phyloP scores from a whole-genome alignment of 2,329 filamentous ascomycete genomes.

The Penicillium nordicum region DNA sequence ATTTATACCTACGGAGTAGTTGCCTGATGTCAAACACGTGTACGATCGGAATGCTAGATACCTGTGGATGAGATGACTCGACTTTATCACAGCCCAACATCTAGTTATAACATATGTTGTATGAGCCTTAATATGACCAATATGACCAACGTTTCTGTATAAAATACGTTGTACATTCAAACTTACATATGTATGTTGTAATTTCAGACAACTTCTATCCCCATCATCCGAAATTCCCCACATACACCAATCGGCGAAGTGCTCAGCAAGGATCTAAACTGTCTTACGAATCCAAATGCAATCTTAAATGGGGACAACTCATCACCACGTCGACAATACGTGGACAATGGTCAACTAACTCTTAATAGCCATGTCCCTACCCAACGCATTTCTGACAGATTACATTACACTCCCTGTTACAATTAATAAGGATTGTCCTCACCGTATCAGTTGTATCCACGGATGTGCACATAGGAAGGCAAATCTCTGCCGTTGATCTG shows the following conservation, averaged over 20 bases:
- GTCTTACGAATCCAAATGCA: conserved; percentile 13
- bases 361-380: background rate
- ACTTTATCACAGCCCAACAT: background rate
- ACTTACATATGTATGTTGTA: background rate
- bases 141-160: background rate
- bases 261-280: conserved; percentile 2
- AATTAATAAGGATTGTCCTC: conserved; percentile 1
- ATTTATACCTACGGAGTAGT: background rate
- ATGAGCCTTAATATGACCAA: background rate
- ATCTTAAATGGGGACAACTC: conserved; percentile 4
- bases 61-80: background rate
- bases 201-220: background rate
- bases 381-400: background rate
- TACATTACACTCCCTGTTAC: background rate
- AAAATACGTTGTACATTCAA: background rate
- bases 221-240: conserved; percentile 14
- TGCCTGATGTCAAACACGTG: conserved; percentile 16
- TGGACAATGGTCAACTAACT: background rate
- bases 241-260: conserved; percentile 18
- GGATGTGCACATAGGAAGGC: conserved; percentile 1
- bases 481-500: background rate
- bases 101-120: background rate
- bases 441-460: conserved; percentile 4
- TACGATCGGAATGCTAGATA: conserved; percentile 12
- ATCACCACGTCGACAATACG: background rate